These are phyloP conservation scores for Solanum paucissectum DNA, from an alignment of 257 asterid genomes.

Conservation along the genomic window DNA sequence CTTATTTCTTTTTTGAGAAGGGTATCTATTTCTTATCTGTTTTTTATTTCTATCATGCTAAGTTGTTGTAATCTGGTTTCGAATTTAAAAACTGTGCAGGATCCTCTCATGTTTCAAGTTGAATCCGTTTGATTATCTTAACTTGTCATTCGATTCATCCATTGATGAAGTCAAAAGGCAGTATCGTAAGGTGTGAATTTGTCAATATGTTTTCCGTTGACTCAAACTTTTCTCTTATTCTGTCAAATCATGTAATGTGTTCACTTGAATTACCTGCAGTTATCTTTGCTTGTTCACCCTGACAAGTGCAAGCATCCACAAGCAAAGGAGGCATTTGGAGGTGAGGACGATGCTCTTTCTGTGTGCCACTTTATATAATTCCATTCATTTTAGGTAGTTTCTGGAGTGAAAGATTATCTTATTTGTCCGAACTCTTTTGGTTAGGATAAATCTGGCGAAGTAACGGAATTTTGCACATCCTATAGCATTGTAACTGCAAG, in stretches of 20 bases:
- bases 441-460: not conserved
- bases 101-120: constrained; percentile 96
- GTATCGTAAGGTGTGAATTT: constrained; percentile 71
- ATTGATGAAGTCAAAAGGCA: constrained; percentile 74
- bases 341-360: constrained; percentile 27
- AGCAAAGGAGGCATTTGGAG: constrained; percentile 98
- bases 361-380: not conserved
- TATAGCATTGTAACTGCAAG: not conserved
- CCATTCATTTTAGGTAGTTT: not conserved
- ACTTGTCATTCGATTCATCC: constrained; percentile 71
- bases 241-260: not conserved
- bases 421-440: not conserved
- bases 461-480: not conserved
- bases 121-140: constrained; percentile 89
- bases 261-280: constrained; percentile 22
- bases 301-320: constrained; percentile 98
- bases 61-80: not conserved
- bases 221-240: constrained; percentile 2
- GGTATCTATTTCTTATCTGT: not conserved
- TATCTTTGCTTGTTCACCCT: constrained; percentile 98
- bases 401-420: not conserved
- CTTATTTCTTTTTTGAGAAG: not conserved
- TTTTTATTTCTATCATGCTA: not conserved
- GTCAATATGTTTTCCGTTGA: not conserved
- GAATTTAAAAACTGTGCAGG: constrained; percentile 34